Evolutionary conservation across 208 protist species (phyloP), one percentile per base, ranked within the genome.

Genomic region (Balamuthia mandrillaris): DNA sequence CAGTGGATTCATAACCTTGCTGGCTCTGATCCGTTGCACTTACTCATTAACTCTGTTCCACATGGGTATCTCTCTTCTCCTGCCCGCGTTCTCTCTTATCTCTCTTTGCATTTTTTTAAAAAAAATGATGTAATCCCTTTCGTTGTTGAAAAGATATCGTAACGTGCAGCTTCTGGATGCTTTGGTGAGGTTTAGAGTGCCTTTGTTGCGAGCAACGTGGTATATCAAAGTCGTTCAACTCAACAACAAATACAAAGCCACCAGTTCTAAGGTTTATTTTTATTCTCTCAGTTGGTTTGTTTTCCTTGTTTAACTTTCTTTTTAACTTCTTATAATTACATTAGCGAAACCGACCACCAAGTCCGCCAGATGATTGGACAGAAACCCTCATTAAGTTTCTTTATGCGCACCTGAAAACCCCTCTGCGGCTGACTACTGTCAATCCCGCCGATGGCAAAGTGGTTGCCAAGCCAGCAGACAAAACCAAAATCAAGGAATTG

Each of bases 201-300:
- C 65, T 14, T 42, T 74, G 3, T 27, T 74, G 39, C 65, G 65
- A 6, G 65, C 65, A 9, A 74, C 65, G 21, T 74, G 65, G 65
- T 74, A 49, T 42, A 74, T 74, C 65, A 74, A 74, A n/a, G 12
- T 74, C 41, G 65, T 49, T 4, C 65, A 74, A 9, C 35, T 44
- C 41, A 49, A 44, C 41, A 74, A 49, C 65, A 74, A 74, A 12
- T 6, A 42, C 10, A 35, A 74, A 42, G 12, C 44, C 18, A n/a
- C 39, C 65, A 42, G 14, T 5, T 52, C 44, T 29, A 74, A 74
- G 35, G 65, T 74, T 14, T 42, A 7, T 29, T 12, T 29, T 24
- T 74, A 21, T 33, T 24, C 16, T 31, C 16, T 65, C 58, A 29
- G 14, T 27, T 65, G 24, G 10, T 24, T 24, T 31, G 24, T 31